Evolutionary conservation across 345 rosid genomes (phyloP), one percentile per base, ranked within the genome.

Genomic region (Salix dunnii): DNA sequence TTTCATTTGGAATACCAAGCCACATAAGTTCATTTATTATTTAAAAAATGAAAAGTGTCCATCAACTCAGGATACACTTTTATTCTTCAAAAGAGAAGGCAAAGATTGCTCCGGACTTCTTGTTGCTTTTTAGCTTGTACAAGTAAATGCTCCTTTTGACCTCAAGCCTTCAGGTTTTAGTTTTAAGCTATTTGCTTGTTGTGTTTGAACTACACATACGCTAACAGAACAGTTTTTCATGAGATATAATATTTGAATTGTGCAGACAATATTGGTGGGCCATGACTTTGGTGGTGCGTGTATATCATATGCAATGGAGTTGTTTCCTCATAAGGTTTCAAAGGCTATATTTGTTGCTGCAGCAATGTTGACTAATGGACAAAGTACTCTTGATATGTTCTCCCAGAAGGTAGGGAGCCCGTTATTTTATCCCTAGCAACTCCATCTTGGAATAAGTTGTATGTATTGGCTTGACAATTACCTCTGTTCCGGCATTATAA

Each of bases 271-370:
- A 73, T 86, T 96, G 92, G 97, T 90, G 4, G 98, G 98, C 46
- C 99, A 93, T 16, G 98, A 96, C 85, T 89, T 96, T 76, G 99
- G 98, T 64, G 99, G 99, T 70, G 90, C 97, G 53, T 93, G 99
- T 74, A 72, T 91, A 71, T 91, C 97, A 10, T 89, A 90, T 72
- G 94, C 89, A 58, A 90, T 93, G 98, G 99, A 96, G 86, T 74
- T 88, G 77, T 92, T 91, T 86, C 95, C 98, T 76, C 66, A 42
- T 11, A 93, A 84, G 87, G 76, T 91, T 65, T 86, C 94, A 2
- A 96, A 91, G 86, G 94, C 97, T 62, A 76, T 92, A 72, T 96
- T 83, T 76, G 74, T 93, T 60, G 94, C 97, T 38, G 99, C 99
- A 16, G 87, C 96, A 28, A 92, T 96, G 99, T 79, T 92, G 61